Evolutionary conservation across 257 asterid genomes (phyloP).

Genomic region (Cruciata laevipes): DNA sequence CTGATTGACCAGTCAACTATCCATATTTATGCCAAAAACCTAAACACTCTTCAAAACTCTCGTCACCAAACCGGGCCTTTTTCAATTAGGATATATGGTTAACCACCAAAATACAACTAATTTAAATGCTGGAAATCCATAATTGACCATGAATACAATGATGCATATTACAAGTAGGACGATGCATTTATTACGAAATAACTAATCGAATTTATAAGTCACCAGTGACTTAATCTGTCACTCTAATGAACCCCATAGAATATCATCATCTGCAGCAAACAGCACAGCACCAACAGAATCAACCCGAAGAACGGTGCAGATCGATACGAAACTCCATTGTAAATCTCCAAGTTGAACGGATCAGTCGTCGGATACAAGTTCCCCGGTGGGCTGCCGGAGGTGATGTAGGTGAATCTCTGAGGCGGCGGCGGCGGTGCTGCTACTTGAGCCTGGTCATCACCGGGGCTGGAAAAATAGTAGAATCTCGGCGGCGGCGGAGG

Average conservation of each 20-base stretch:
- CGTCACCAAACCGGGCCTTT: too few species aligned
- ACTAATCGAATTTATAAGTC: not conserved
- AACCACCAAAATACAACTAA: too few species aligned
- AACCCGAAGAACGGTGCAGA: not conserved
- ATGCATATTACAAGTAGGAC: not conserved
- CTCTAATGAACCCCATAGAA: not conserved
- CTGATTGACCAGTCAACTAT: too few species aligned
- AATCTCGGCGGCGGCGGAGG: slow-evolving; percentile 23
- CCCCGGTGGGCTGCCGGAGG: slow-evolving; percentile 16
- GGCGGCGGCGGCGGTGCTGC: slow-evolving; percentile 10
- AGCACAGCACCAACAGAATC: slow-evolving; percentile 19
- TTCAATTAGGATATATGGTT: too few species aligned
- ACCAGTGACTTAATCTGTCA: not conserved
- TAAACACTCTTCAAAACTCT: too few species aligned
- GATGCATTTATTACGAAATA: not conserved
- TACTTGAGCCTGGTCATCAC: not conserved
- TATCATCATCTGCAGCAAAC: slow-evolving; percentile 15
- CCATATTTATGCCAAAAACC: too few species aligned
- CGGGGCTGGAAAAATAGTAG: slow-evolving; percentile 22
- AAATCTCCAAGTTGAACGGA: slow-evolving; percentile 30
- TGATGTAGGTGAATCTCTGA: slow-evolving; percentile 29
- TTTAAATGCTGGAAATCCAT: not conserved
- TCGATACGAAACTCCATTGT: slow-evolving; percentile 19
- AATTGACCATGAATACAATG: not conserved
- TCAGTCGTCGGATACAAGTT: slow-evolving; percentile 23